These are phyloP conservation scores for Aspergillus spinulosporus DNA, from an alignment of 2,329 filamentous ascomycete genomes.

Conservation along the genomic window DNA sequence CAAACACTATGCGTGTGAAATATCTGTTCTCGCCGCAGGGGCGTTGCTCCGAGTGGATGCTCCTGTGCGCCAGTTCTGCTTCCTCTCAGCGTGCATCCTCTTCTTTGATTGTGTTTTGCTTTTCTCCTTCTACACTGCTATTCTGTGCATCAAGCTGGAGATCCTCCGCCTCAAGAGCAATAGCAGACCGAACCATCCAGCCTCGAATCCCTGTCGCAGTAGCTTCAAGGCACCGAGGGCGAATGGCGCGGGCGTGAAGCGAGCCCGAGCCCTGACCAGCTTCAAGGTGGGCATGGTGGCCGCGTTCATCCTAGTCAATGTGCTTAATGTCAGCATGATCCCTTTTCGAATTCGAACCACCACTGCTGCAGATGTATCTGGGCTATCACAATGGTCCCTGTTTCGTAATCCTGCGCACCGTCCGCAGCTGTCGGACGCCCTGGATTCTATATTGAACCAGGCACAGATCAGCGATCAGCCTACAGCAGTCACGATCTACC, in stretches of 20 bases:
- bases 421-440: constrained; percentile 54
- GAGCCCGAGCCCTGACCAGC: constrained; percentile 69
- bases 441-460: constrained; percentile 75
- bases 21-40: constrained; percentile 77
- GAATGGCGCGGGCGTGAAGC: neutral
- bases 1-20: constrained; percentile 91
- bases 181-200: constrained; percentile 46
- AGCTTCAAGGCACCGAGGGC: too few relatives aligned
- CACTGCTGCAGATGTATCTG: constrained; percentile 55
- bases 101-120: constrained; percentile 93
- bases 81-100: constrained; percentile 94
- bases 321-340: constrained; percentile 84
- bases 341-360: constrained; percentile 73
- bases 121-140: constrained; percentile 96
- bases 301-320: constrained; percentile 86
- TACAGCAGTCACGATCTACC: constrained; percentile 79
- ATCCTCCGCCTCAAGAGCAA: constrained; percentile 88
- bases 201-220: too few relatives aligned
- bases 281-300: constrained; percentile 98
- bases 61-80: constrained; percentile 95
- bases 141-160: constrained; percentile 97
- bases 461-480: constrained; percentile 67
- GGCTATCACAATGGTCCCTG: constrained; percentile 69
- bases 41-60: constrained; percentile 93
- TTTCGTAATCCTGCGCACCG: constrained; percentile 67